Conservation (phyloP, 495 filamentous ascomycete genomes). For the Penicillium simplicissimum region DNA sequence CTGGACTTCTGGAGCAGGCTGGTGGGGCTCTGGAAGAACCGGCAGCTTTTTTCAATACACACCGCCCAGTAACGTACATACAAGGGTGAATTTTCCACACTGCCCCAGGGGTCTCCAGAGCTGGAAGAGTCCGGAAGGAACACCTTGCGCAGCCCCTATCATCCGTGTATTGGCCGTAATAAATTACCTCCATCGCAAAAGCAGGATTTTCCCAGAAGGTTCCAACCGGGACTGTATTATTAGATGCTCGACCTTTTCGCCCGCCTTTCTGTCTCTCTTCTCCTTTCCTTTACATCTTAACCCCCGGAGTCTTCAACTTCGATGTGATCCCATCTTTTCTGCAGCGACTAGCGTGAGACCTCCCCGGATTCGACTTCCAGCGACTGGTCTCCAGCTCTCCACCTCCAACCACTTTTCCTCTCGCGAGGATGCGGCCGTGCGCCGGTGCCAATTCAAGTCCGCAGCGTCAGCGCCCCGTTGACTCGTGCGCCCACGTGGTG, state of each 20-base stretch:
- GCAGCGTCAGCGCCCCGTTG: constrained; percentile 41
- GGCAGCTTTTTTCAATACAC: background rate
- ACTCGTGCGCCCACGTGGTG: constrained; percentile 51
- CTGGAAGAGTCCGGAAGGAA: too few relatives aligned
- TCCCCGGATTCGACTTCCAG: constrained; percentile 7
- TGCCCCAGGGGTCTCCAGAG: too few relatives aligned
- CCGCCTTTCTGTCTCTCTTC: background rate
- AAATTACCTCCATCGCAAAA: constrained; percentile 24
- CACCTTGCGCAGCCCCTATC: background rate
- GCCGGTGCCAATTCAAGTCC: constrained; percentile 29
- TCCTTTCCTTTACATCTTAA: background rate
- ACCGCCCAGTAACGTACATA: background rate
- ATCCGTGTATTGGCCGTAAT: constrained; percentile 17
- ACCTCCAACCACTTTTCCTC: background rate
- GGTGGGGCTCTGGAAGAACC: constrained; percentile 1
- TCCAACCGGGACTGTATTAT: background rate
- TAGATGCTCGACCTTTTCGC: background rate
- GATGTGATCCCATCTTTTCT: constrained; percentile 5
- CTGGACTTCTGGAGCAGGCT: too few relatives aligned
- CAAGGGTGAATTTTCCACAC: background rate
- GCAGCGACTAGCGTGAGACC: background rate
- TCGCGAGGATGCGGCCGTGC: constrained; percentile 34
- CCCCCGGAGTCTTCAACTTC: background rate
- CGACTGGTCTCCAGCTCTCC: constrained; percentile 10
- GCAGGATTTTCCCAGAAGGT: constrained; percentile 15